Evolutionary conservation across 768 basidiomycete genomes (phyloP), one percentile per base, ranked within the genome.

Genomic region (Agaricus bisporus): DNA sequence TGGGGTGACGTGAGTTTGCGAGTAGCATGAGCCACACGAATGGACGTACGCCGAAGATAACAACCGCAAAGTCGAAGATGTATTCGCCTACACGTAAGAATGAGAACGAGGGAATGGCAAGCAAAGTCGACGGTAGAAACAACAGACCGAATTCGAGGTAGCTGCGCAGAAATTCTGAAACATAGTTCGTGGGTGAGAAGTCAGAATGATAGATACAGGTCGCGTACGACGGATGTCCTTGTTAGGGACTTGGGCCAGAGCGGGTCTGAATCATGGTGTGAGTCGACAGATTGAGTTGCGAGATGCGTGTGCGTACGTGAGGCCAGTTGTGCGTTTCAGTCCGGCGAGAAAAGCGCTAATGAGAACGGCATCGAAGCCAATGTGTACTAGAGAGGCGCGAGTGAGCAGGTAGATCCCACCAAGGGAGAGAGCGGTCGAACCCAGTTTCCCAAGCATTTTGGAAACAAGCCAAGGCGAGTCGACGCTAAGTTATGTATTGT

Each of bases 141-240:
- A 9, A 69, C 81, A 52, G 56, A 88, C 89, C 91, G 25, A 84
- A 65, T 71, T 92, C 91, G 28, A 94, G 80, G 72, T 92, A 94
- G 9, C 85, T 79, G 39, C 79, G 75, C 17, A 94, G 65, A 22
- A 91, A 55, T 59, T 90, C 90, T 93, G 62, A 2, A 7, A 39
- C 35, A 52, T 36, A 26, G 54, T 48, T 49, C 49, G 46, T 39
- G 25, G 43, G 38, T 41, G 37, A n/a, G 1, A 39, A 1, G 26
- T 17, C 48, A 41, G 1, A n/a, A n/a, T 7, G 10, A 17, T 14
- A 43, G 46, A 14, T 39, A 20, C 18, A 28, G 14, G 35, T 46
- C 28, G 79, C 90, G 70, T 66, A 93, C 91, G 84, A 41, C 91
- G 85, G 28, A 93, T 63, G 61, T 95, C 91, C 66, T 94, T 95